These are phyloP conservation scores for Hypoxylon sp. DNA, from an alignment of 2,329 filamentous ascomycete species.

Conservation along the genomic window DNA sequence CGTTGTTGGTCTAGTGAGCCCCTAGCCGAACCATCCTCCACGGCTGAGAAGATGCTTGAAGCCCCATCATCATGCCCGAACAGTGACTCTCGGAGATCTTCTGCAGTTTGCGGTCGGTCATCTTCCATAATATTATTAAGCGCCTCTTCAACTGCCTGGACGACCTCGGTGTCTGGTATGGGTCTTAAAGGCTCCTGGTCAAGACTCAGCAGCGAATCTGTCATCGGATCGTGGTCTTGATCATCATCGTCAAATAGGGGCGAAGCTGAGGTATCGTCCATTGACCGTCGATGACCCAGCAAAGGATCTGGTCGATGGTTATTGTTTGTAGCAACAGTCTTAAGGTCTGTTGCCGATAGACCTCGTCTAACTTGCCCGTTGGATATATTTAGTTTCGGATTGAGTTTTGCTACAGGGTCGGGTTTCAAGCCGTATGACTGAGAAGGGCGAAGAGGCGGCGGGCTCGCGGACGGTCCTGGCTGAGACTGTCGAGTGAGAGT, in stretches of 20 bases:
- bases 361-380: slow-evolving; percentile 55
- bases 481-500: slow-evolving; percentile 38
- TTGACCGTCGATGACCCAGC: slow-evolving; percentile 68
- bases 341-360: slow-evolving; percentile 64
- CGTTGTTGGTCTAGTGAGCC: slow-evolving; percentile 54
- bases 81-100: slow-evolving; percentile 74
- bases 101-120: slow-evolving; percentile 72
- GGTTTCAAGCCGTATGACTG: slow-evolving; percentile 60
- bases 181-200: slow-evolving; percentile 76
- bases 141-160: slow-evolving; percentile 92
- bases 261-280: slow-evolving; percentile 72
- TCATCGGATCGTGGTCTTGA: slow-evolving; percentile 76
- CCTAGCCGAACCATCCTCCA: slow-evolving; percentile 68
- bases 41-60: slow-evolving; percentile 64
- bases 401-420: slow-evolving; percentile 58
- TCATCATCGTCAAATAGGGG: slow-evolving; percentile 87
- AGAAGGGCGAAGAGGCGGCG: slow-evolving; percentile 50
- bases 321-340: slow-evolving; percentile 54
- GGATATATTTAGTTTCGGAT: slow-evolving; percentile 54
- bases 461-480: slow-evolving; percentile 46
- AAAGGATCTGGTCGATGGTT: slow-evolving; percentile 57
- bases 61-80: slow-evolving; percentile 69
- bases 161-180: slow-evolving; percentile 80
- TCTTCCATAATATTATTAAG: slow-evolving; percentile 93
- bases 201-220: slow-evolving; percentile 81